Base-by-base conservation (phyloP, 2,329 filamentous ascomycete genomes). In the Curvularia sp. region DNA sequence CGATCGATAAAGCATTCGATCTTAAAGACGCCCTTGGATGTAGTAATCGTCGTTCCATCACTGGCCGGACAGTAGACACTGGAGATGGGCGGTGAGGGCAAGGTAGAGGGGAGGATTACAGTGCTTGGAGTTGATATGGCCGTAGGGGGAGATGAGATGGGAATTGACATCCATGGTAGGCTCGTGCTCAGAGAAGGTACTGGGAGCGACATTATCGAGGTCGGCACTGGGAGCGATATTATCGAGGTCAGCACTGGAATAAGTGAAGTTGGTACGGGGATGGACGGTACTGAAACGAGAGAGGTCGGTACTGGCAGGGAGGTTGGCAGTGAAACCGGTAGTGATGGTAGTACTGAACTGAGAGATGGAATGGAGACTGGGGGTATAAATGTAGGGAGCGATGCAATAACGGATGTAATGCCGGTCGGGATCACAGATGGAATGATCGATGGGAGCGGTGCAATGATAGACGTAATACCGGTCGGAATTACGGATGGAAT, bases 1-100 rank as follows among this genome's bases (percentile, higher is more conserved):
- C 55, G 56, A 30, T 62, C 63, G 15, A 50, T 5, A 26, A 51
- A 64, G 46, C 63, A 67, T 47, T 64, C 61, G 22, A 65, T 47
- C 12, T 58, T 15, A n/a, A 60, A 65, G 24, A 51, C n/a, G 18
- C 63, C 60, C 5, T 41, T 30, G 9, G 53, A 31, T 13, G 55
- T 64, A 20, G 31, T 57, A 41, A 57, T 46, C 13, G 35, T 59
- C 4, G 35, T 28, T 13, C 64, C 64, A 35, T 63, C 13, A 15
- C 38, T 49, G 4, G 31, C 49, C 39, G 63, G 63, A 49, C 63
- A 65, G 5, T 49, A 47, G 22, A 57, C n/a, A 4, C 5, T 28
- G 18, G 58, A 42, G 1, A 50, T 18, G 35, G 54, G 20, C 9
- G 39, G 8, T 13, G 46, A 53, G 2, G 49, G 6, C 5, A 20